Percentiles rank a stretch among this genome's conserved stretches.
Conservation (phyloP, 495 filamentous ascomycete species). For the Neurospora sp. region DNA sequence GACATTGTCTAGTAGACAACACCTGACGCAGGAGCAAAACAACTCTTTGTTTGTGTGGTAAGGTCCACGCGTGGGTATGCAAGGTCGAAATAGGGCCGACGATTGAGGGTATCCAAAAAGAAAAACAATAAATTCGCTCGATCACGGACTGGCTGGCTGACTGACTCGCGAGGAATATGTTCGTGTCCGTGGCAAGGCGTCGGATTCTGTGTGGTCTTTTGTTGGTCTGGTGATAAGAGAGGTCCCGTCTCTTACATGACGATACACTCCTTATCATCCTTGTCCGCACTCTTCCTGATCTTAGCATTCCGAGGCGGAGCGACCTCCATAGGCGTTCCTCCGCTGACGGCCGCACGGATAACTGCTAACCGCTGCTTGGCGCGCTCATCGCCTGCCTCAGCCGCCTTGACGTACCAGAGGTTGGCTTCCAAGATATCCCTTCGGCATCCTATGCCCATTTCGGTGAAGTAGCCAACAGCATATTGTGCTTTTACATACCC, state of each 20-base stretch:
- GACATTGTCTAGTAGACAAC: background rate
- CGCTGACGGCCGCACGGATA: slow-evolving; percentile 77
- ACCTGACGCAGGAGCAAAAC: background rate
- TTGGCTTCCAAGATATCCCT: slow-evolving; percentile 91
- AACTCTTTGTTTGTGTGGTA: background rate
- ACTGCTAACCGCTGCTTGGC: slow-evolving; percentile 78
- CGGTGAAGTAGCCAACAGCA: slow-evolving; percentile 92
- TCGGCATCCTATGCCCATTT: slow-evolving; percentile 94
- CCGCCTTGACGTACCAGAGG: slow-evolving; percentile 96
- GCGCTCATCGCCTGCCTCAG: slow-evolving; percentile 82
- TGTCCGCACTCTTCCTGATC: slow-evolving; percentile 38
- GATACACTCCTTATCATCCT: slow-evolving; percentile 47
- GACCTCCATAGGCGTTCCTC: slow-evolving; percentile 48
- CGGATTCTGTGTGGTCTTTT: background rate
- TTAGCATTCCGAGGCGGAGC: slow-evolving; percentile 37
- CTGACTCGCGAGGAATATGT: background rate
- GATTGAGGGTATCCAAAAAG: background rate
- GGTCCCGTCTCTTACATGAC: slow-evolving; percentile 40
- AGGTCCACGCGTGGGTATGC: background rate
- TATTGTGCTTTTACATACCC: slow-evolving; percentile 91
- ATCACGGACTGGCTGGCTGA: background rate
- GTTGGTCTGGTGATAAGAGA: background rate
- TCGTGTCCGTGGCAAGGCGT: background rate
- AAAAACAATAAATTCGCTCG: background rate
- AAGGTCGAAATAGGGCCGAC: background rate